Evolutionary conservation across 1,284 basidiomycete genomes (phyloP).

Genomic region (Porogramme epimiltina): DNA sequence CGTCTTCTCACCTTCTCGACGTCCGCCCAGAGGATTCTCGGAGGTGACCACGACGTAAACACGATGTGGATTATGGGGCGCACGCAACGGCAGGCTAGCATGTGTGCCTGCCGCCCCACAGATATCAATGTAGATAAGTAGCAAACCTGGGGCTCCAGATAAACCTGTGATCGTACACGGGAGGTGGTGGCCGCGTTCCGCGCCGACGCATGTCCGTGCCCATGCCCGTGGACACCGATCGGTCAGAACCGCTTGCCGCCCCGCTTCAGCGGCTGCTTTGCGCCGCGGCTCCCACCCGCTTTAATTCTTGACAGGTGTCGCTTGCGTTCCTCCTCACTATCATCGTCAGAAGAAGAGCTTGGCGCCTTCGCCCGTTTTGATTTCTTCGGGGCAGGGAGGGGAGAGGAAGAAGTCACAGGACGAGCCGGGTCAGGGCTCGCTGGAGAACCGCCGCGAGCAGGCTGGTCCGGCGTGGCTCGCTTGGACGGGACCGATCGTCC

Average conservation of each 20-base stretch:
- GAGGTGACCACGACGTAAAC: conserved; percentile 21
- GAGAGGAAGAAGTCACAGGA: conserved; percentile 22
- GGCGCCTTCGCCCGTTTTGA: conserved; percentile 36
- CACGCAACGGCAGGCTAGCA: conserved; percentile 11
- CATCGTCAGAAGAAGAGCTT: conserved; percentile 44
- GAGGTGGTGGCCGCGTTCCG: too few species aligned
- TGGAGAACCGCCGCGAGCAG: conserved; percentile 10
- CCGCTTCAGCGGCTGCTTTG: conserved; percentile 73
- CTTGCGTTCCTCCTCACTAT: conserved; percentile 55
- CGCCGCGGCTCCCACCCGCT: conserved; percentile 42
- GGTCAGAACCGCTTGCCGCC: conserved; percentile 69
- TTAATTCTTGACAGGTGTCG: conserved; percentile 40
- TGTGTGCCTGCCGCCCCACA: conserved; percentile 5
- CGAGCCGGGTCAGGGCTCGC: conserved; percentile 5
- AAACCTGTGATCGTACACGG: conserved; percentile 5
- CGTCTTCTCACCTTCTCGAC: conserved; percentile 14
- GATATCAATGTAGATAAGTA: conserved; percentile 12
- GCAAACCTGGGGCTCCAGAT: conserved; percentile 5
- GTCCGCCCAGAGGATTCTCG: conserved; percentile 9
- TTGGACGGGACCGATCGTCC: conserved; percentile 16
- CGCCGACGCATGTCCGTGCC: too few species aligned
- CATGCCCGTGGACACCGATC: not conserved
- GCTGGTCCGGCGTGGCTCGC: conserved; percentile 18
- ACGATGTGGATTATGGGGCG: conserved; percentile 14
- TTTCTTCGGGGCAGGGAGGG: conserved; percentile 50